Percentiles rank a stretch among this genome's conserved stretches.
phyloP scores from a whole-genome alignment of 306 rosid genomes.

The Glycine soja region DNA sequence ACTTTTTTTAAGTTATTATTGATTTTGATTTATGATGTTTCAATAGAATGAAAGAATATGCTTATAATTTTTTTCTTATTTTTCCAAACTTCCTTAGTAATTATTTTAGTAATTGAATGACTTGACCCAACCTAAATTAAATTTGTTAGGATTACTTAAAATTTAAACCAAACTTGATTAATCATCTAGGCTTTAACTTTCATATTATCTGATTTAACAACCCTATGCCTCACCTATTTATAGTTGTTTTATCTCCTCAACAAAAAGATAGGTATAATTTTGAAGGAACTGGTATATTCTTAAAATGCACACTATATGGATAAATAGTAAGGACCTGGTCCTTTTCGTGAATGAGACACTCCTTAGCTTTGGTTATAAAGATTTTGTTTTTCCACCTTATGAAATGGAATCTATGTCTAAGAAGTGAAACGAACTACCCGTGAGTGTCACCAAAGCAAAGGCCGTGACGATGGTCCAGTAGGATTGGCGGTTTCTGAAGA shows the following conservation, averaged over 20 bases:
- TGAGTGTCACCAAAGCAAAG: constrained; percentile 44
- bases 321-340: constrained; percentile 30
- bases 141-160: background rate
- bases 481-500: constrained; percentile 32
- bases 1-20: too few species aligned
- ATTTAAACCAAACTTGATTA: background rate
- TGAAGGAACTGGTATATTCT: background rate
- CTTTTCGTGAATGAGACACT: constrained; percentile 23
- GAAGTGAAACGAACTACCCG: constrained; percentile 44
- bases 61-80: too few species aligned
- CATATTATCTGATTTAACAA: background rate
- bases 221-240: constrained; percentile 23
- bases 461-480: constrained; percentile 42
- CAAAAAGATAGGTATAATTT: constrained; percentile 32
- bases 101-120: too few species aligned
- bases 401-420: constrained; percentile 38
- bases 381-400: constrained; percentile 25
- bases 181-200: background rate
- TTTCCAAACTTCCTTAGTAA: too few species aligned
- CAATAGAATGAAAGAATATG: too few species aligned
- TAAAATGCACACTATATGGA: constrained; percentile 30
- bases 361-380: background rate
- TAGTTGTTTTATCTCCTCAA: background rate
- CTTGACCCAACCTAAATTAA: too few species aligned
- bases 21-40: too few species aligned